Evolutionary conservation across 306 rosid species (phyloP).

Genomic region (Argentina anserina): DNA sequence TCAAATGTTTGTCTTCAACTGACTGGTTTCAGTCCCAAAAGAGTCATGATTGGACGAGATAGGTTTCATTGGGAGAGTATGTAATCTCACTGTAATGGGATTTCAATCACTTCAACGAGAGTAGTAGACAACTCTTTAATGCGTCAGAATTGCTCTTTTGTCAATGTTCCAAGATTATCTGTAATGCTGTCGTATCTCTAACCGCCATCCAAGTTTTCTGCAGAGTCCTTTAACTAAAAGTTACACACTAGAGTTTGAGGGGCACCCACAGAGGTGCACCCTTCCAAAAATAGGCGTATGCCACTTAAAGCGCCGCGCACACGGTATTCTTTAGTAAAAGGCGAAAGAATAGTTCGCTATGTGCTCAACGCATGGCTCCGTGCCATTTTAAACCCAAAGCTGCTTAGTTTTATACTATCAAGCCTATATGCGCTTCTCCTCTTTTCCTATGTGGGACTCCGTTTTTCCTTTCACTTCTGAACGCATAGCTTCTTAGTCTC

Average conservation of each 20-base stretch:
- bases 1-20: too few species aligned
- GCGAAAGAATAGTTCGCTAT: slow-evolving; percentile 15
- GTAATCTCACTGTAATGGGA: too few species aligned
- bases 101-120: too few species aligned
- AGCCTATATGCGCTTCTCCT: not conserved
- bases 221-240: too few species aligned
- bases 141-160: too few species aligned
- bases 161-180: too few species aligned
- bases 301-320: slow-evolving; percentile 4
- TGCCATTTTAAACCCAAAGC: rapidly evolving
- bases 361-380: slow-evolving; percentile 14
- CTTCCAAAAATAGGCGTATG: slow-evolving; percentile 36
- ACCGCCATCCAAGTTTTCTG: too few species aligned
- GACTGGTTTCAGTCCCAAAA: not conserved
- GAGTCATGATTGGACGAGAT: not conserved
- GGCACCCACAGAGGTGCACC: not conserved
- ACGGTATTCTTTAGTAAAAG: slow-evolving; percentile 19
- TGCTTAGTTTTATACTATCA: not conserved
- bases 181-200: too few species aligned
- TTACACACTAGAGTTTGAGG: too few species aligned
- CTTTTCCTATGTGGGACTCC: not conserved
- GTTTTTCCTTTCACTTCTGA: not conserved
- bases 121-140: too few species aligned
- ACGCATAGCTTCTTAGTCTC: not conserved
- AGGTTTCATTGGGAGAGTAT: too few species aligned